Evolutionary conservation across 169 alveolate species (phyloP).

Genomic region (Pseudocohnilembus persalinus): DNA sequence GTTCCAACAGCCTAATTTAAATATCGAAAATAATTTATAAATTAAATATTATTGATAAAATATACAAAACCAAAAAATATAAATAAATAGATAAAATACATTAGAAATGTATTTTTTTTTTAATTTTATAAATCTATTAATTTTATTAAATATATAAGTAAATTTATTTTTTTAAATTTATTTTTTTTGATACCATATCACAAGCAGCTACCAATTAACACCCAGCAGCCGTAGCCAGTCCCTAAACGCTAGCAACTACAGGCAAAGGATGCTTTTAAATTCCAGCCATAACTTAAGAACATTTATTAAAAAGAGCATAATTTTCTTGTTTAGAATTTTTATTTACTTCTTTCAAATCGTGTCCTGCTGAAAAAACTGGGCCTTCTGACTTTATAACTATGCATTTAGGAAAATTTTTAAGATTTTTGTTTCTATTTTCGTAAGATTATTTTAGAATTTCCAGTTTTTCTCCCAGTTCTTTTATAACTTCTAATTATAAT

Average conservation of each 20-base stretch:
- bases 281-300: neutral
- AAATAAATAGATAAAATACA: no score
- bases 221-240: conserved; percentile 29
- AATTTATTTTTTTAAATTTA: no score
- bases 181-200: conserved; percentile 14
- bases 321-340: neutral
- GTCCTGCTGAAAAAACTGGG: conserved; percentile 26
- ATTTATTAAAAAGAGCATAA: neutral
- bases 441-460: neutral
- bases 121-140: no score
- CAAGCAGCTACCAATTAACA: conserved; percentile 10
- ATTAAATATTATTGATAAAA: no score
- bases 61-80: no score
- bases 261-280: conserved; percentile 5
- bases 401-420: neutral
- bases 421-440: neutral
- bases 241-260: conserved; percentile 1
- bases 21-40: no score
- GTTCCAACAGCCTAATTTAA: neutral
- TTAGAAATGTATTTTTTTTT: no score
- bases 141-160: no score
- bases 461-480: neutral
- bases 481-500: neutral
- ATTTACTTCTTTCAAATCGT: conserved; percentile 20
- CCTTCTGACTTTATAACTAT: conserved; percentile 8